These are phyloP conservation scores for Stenogyne calaminthoides DNA, from an alignment of 305 asterid species.

Conservation along the genomic window DNA sequence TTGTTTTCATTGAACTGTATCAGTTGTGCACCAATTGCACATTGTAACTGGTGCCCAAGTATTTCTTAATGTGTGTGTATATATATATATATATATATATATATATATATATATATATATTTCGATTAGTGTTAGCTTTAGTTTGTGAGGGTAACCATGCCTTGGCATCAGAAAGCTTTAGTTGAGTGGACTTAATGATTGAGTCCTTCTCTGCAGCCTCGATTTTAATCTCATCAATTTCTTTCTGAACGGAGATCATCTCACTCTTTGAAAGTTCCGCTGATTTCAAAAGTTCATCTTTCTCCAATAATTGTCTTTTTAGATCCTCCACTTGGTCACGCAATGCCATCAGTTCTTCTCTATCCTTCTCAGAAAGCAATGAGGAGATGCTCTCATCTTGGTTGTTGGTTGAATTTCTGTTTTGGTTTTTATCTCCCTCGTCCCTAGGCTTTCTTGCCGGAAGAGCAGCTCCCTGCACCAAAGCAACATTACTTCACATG, in stretches of 20 bases:
- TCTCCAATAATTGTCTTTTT: conserved; percentile 65
- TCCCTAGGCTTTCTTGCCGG: conserved; percentile 57
- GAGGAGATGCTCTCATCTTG: conserved; percentile 58
- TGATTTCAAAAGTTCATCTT: conserved; percentile 76
- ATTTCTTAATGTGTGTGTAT: too few relatives aligned
- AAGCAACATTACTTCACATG: conserved; percentile 26
- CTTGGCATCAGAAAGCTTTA: conserved; percentile 85
- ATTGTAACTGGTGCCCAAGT: too few relatives aligned
- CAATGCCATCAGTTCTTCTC: conserved; percentile 69
- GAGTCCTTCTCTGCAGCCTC: conserved; percentile 74
- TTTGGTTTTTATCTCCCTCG: conserved; percentile 35
- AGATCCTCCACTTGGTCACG: conserved; percentile 76
- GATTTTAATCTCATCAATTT: conserved; percentile 56
- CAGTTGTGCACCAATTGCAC: too few relatives aligned
- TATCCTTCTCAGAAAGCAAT: conserved; percentile 65
- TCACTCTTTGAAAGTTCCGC: conserved; percentile 63
- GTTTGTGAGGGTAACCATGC: conserved; percentile 32
- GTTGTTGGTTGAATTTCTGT: conserved; percentile 33
- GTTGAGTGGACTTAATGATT: conserved; percentile 63
- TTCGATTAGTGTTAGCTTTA: background rate
- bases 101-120: too few relatives aligned
- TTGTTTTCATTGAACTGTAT: too few relatives aligned
- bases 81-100: too few relatives aligned
- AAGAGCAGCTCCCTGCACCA: conserved; percentile 59
- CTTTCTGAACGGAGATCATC: conserved; percentile 48